Base-by-base conservation (phyloP, 441 rosid species). In the Caryocar brasiliense region DNA sequence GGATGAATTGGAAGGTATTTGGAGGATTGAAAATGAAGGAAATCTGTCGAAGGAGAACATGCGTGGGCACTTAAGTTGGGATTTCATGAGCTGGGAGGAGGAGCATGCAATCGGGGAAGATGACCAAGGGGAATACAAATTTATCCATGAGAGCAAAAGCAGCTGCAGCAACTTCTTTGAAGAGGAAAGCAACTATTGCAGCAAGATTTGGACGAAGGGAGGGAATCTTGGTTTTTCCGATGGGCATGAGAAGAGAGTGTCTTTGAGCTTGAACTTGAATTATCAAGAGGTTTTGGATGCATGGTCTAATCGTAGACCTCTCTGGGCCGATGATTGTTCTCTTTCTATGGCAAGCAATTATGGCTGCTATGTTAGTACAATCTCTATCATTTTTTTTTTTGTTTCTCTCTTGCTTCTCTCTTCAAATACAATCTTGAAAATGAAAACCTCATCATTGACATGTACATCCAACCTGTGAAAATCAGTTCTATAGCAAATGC, bases 251-350 rank as follows among this genome's bases (percentile, higher is more conserved):
- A 66, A 60, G 13, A 66, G 38, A 33, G 47, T 59, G 14, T 57
- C 65, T 55, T 60, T 83, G 70, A 81, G 79, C 45, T 59, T 83
- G 71, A 83, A 83, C 40, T 56, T 84, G 70, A 83, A 83, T 66
- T 82, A 83, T 72, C 83, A 83, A 62, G 74, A 81, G 19, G 86
- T 83, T 5, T 56, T 83, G 65, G 80, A 81, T 62, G 93, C 93
- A n/a, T 83, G 87, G 87, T 78, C 81, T 32, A 81, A 83, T 57
- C 74, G 74, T n/a, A 70, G 75, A 9, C 52, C 76, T 11, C 70
- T 74, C 1, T 67, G 63, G 80, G 72, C 77, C 8, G 67, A 70
- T 33, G 56, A 55, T 34, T 53, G 10, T 46, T 46, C 66, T 40
- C 40, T 47, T 26, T 62, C 67, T 22, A 56, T 46, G 66, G 26